Conservation (phyloP, 176 grass and related monocot species). For the Oryza punctata region DNA sequence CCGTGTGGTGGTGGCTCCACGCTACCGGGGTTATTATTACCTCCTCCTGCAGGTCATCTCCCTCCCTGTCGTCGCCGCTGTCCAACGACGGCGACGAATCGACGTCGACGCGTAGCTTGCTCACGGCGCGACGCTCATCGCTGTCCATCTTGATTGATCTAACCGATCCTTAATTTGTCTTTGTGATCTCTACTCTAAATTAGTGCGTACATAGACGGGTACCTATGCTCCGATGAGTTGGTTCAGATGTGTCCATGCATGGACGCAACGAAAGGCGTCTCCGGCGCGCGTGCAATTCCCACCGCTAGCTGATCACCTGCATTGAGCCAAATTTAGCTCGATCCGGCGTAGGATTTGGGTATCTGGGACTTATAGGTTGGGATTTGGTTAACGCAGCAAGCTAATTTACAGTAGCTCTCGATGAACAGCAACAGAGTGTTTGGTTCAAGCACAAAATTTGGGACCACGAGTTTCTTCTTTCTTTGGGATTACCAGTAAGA, state of each 20-base stretch:
- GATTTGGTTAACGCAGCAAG: no score
- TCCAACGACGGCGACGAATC: background rate
- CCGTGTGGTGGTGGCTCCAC: background rate
- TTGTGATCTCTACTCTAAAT: background rate
- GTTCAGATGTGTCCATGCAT: background rate
- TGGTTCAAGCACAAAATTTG: no score
- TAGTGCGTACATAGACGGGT: no score
- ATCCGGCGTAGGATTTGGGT: background rate
- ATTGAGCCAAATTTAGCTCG: background rate
- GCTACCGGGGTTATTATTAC: background rate
- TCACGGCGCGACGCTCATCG: background rate
- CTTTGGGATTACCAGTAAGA: no score
- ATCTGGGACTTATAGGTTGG: no score
- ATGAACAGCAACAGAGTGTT: no score
- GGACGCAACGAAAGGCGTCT: background rate
- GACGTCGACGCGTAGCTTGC: background rate
- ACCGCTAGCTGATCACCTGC: constrained; percentile 17
- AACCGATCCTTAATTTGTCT: background rate
- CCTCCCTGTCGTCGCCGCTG: constrained; percentile 2
- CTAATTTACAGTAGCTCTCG: background rate
- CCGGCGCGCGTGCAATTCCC: constrained; percentile 17
- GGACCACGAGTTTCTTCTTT: no score
- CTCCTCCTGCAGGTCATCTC: background rate
- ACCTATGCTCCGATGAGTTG: constrained; percentile 2
- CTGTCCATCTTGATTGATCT: constrained; percentile 11